These are phyloP conservation scores for Laburnicola sp. DNA, from an alignment of 2,329 filamentous ascomycete genomes.

Conservation along the genomic window DNA sequence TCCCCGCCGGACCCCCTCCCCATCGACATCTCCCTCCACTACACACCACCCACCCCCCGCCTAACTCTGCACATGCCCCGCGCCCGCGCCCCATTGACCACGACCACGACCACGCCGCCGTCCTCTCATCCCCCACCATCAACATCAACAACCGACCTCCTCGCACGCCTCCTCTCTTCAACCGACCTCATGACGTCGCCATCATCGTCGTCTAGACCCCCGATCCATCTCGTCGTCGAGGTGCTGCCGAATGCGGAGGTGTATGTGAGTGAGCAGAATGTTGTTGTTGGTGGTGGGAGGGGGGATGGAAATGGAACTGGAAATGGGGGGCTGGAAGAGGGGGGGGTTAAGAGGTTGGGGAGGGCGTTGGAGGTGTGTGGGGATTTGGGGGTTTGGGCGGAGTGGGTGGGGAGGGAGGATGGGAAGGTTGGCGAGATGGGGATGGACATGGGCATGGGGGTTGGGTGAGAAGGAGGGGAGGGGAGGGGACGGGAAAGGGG, in stretches of 20 bases:
- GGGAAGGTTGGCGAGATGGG: too few relatives aligned
- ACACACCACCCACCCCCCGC: constrained; percentile 38
- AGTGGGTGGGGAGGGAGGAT: constrained; percentile 49
- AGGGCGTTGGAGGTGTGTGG: constrained; percentile 52
- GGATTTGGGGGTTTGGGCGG: constrained; percentile 56
- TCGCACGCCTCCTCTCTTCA: constrained; percentile 9
- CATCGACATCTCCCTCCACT: constrained; percentile 38
- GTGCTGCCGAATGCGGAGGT: constrained; percentile 64
- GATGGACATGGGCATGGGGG: too few relatives aligned
- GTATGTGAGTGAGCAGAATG: constrained; percentile 62
- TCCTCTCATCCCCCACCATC: constrained; percentile 22
- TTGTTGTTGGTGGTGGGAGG: constrained; percentile 38
- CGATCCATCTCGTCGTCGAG: constrained; percentile 58
- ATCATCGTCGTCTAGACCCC: constrained; percentile 39
- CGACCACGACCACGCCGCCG: constrained; percentile 11
- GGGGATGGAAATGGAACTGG: constrained; percentile 21
- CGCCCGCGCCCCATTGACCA: constrained; percentile 20
- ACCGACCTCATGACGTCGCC: background rate
- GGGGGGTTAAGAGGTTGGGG: constrained; percentile 42
- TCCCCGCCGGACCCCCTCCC: constrained; percentile 20
- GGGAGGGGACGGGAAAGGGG: background rate
- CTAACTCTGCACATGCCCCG: constrained; percentile 35
- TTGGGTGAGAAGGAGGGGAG: background rate
- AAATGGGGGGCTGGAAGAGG: constrained; percentile 33
- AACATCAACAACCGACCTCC: constrained; percentile 11